Conservation (phyloP, 2,329 filamentous ascomycete species). For the Hypoxylon sp. region DNA sequence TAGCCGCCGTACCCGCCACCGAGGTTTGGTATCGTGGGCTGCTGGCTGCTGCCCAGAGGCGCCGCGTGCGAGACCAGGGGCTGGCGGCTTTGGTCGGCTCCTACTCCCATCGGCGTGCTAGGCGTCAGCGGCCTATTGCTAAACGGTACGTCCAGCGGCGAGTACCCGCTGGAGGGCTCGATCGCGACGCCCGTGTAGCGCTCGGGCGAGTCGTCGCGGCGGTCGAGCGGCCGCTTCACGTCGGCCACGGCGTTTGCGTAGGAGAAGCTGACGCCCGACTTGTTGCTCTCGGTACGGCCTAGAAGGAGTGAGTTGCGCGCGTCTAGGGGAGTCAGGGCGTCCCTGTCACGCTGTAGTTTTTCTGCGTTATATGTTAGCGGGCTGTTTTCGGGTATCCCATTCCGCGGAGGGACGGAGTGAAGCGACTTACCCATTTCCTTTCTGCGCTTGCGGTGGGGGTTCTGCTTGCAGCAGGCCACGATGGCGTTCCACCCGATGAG, state of each 20-base stretch:
- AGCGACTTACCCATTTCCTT: slow-evolving; percentile 84
- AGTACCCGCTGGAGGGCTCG: slow-evolving; percentile 41
- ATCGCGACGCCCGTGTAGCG: slow-evolving; percentile 38
- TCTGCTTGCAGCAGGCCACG: slow-evolving; percentile 81
- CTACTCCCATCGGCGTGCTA: slow-evolving; percentile 36
- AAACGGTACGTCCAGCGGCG: slow-evolving; percentile 32
- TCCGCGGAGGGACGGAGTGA: not conserved
- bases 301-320: slow-evolving; percentile 86
- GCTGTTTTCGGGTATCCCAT: slow-evolving; percentile 36
- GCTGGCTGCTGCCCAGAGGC: slow-evolving; percentile 47
- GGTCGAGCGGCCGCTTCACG: slow-evolving; percentile 40
- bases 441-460: slow-evolving; percentile 86
- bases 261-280: slow-evolving; percentile 52
- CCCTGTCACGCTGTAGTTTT: slow-evolving; percentile 77
- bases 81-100: slow-evolving; percentile 47
- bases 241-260: slow-evolving; percentile 50
- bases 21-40: slow-evolving; percentile 47
- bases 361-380: slow-evolving; percentile 73
- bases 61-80: slow-evolving; percentile 52
- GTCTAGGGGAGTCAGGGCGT: slow-evolving; percentile 85
- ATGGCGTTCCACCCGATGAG: slow-evolving; percentile 90
- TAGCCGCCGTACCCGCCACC: slow-evolving; percentile 34
- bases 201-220: slow-evolving; percentile 47
- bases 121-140: slow-evolving; percentile 53
- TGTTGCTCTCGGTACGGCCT: slow-evolving; percentile 55